Conservation (phyloP, 2,329 filamentous ascomycete genomes). For the Botryotinia narcissicola region DNA sequence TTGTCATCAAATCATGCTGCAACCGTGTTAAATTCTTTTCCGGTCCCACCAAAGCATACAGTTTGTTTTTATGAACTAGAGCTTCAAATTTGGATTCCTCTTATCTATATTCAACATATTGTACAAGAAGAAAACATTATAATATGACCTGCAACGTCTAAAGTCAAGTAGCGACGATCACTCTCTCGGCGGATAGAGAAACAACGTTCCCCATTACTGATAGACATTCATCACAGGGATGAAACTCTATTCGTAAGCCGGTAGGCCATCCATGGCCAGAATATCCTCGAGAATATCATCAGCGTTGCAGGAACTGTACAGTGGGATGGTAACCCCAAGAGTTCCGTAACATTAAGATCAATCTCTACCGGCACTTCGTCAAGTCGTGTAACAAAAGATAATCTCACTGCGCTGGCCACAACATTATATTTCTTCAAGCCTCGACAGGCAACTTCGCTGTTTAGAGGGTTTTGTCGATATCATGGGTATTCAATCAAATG, state of each 20-base stretch:
- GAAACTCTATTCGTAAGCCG: conserved; percentile 18
- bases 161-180: not conserved
- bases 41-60: not conserved
- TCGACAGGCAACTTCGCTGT: conserved; percentile 20
- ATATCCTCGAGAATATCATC: conserved; percentile 16
- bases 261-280: not conserved
- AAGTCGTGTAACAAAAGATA: conserved; percentile 17
- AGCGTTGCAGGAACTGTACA: conserved; percentile 16
- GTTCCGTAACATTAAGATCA: conserved; percentile 15
- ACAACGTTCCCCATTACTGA: conserved; percentile 1
- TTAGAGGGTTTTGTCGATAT: conserved; percentile 14
- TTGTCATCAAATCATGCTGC: not conserved
- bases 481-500: conserved; percentile 3
- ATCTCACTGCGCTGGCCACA: conserved; percentile 19
- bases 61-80: not conserved
- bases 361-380: conserved; percentile 16
- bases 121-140: not conserved
- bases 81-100: not conserved
- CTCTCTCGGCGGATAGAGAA: not conserved
- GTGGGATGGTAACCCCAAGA: conserved; percentile 14
- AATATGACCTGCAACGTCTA: conserved; percentile 3
- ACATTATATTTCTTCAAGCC: conserved; percentile 14
- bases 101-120: not conserved
- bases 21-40: not conserved
- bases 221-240: conserved; percentile 15